Evolutionary conservation across 2,329 filamentous ascomycete genomes (phyloP), one percentile per base, ranked within the genome.

Genomic region (Thelonectria olida): DNA sequence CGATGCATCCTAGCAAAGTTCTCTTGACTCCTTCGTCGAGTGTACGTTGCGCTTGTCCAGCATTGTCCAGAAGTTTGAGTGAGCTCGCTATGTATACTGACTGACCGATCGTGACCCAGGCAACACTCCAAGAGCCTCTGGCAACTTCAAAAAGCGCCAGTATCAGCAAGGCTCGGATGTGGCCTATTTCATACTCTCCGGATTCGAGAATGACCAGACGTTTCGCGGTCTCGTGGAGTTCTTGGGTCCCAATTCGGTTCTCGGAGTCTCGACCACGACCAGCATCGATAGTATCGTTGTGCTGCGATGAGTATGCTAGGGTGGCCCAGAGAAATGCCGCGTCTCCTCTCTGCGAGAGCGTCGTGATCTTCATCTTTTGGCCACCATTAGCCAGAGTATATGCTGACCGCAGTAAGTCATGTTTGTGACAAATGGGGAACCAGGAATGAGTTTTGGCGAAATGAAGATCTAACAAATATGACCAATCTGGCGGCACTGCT

Each of bases 401-500:
- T 8, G 56, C 56, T 7, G 47, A 53, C n/a, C 61, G 56, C 15
- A 63, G 10, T 17, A 63, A 48, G 7, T 59, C 56, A n/a, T 63
- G 52, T 9, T 56, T 63, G 7, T 56, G 56, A 2, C 51, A 48
- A 2, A 63, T 63, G 3, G 61, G 61, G 8, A 63, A 59, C 61
- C 61, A 63, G 42, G 51, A 63, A 31, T 63, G 61, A 2, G 56
- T 63, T 20, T 38, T 56, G n/a, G 39, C 27, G 27, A 60, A 55
- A 12, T 63, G 51, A 19, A 63, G 12, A 17, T 63, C 56, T 2
- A 63, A 19, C 1, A 63, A 47, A 19, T 41, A 45, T n/a, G 57
- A 47, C 61, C 57, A 62, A 20, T 62, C 42, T 6, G 19, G 6
- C 3, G 57, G 57, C 2, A 54, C 12, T 4, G 39, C 36, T 13